Conservation (phyloP, 1,284 basidiomycete species). For the Peniophora sp. region DNA sequence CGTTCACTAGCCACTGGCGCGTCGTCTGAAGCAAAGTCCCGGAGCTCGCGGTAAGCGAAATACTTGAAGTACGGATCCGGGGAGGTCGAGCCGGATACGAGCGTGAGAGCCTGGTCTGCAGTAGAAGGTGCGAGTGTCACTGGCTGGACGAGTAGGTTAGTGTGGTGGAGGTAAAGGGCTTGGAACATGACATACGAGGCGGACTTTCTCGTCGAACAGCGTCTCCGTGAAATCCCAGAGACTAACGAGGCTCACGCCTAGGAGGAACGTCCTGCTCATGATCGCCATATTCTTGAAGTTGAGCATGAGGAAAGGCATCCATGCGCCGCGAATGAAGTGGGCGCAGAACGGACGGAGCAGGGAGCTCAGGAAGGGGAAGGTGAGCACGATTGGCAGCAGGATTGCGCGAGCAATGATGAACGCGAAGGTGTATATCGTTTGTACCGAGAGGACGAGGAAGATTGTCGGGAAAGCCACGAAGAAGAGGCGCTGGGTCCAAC, state of each 20-base stretch:
- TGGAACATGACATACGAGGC: slow-evolving; percentile 29
- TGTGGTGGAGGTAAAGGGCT: neutral
- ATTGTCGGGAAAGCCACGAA: slow-evolving; percentile 23
- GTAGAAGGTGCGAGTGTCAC: slow-evolving; percentile 31
- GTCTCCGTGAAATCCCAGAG: slow-evolving; percentile 56
- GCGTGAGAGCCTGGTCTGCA: slow-evolving; percentile 40
- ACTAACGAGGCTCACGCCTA: slow-evolving; percentile 40
- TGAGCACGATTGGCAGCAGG: slow-evolving; percentile 43
- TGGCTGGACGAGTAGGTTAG: slow-evolving; percentile 24
- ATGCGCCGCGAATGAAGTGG: slow-evolving; percentile 53
- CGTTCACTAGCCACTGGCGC: slow-evolving; percentile 28
- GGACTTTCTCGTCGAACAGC: slow-evolving; percentile 45
- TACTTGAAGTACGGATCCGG: slow-evolving; percentile 41
- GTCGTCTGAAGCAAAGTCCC: slow-evolving; percentile 33
- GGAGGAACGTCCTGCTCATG: slow-evolving; percentile 36
- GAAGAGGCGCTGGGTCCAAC: neutral
- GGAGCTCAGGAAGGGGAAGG: slow-evolving; percentile 39
- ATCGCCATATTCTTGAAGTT: slow-evolving; percentile 30
- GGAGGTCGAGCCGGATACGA: slow-evolving; percentile 54
- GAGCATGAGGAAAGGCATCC: slow-evolving; percentile 42
- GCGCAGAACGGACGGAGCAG: slow-evolving; percentile 50
- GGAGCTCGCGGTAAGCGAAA: slow-evolving; percentile 51
- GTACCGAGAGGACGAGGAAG: slow-evolving; percentile 29
- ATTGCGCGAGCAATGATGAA: slow-evolving; percentile 38
- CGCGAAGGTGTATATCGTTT: slow-evolving; percentile 30